Percentiles rank a stretch among this genome's conserved stretches.
Evolutionary conservation across 768 basidiomycete genomes (phyloP).

Genomic region (Mrakia gelida): DNA sequence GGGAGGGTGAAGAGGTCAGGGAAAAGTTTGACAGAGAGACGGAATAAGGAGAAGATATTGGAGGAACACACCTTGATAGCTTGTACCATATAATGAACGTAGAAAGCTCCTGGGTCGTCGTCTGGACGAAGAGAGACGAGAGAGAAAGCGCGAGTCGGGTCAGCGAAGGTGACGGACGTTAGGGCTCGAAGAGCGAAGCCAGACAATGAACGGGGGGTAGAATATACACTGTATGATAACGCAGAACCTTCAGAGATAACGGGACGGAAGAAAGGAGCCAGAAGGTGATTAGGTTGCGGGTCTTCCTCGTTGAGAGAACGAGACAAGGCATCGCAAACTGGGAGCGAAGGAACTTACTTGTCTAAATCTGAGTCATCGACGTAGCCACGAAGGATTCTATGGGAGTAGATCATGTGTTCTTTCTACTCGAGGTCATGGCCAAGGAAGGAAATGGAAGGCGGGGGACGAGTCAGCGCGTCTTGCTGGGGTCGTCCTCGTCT

Average conservation of each 20-base stretch:
- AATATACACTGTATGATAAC: neutral
- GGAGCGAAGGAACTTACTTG: neutral
- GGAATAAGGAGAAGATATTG: neutral
- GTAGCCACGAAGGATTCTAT: neutral
- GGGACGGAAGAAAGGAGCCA: neutral
- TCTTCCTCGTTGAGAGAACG: neutral
- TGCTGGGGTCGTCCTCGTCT: no score
- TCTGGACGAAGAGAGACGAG: neutral
- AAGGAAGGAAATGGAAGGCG: neutral
- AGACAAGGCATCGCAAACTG: neutral
- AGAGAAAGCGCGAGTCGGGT: neutral
- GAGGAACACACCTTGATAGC: neutral
- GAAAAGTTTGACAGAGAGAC: no score
- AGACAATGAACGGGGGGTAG: neutral
- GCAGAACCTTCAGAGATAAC: slow-evolving; percentile 14
- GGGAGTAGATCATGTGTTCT: slow-evolving; percentile 1
- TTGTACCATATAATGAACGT: neutral
- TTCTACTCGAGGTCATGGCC: neutral
- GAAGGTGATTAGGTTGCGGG: neutral
- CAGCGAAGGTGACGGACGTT: neutral
- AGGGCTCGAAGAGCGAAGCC: neutral
- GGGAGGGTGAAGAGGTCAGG: neutral
- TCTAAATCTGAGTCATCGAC: neutral
- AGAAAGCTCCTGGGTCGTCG: neutral
- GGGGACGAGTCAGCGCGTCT: neutral